Evolutionary conservation across 2,329 filamentous ascomycete species (phyloP).

Genomic region (Stenocarpella maydis): DNA sequence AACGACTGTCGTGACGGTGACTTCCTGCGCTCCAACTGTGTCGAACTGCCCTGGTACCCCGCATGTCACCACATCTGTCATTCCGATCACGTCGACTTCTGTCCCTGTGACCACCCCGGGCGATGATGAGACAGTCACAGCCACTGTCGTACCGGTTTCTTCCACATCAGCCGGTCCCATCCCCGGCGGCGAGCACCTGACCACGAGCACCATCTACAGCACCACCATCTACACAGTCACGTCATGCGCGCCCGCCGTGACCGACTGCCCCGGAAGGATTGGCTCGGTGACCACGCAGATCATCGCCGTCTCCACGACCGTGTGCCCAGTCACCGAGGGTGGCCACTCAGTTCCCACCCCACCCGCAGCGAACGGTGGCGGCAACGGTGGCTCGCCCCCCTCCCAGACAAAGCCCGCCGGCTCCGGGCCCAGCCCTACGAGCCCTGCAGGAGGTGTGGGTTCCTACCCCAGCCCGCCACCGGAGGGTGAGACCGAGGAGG

Average conservation of each 20-base stretch:
- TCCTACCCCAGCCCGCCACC: constrained; percentile 12
- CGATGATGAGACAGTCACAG: neutral
- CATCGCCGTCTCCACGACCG: constrained; percentile 54
- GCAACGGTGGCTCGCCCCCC: constrained; percentile 3
- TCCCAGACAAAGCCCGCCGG: neutral
- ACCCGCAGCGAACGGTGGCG: constrained; percentile 20
- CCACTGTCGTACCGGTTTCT: constrained; percentile 15
- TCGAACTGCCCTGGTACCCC: constrained; percentile 38
- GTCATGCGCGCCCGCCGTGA: constrained; percentile 57
- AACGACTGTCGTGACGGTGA: constrained; percentile 29
- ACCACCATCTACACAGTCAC: constrained; percentile 61
- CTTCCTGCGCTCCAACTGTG: constrained; percentile 33
- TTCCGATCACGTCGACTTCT: constrained; percentile 48
- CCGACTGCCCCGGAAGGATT: constrained; percentile 48
- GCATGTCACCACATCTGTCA: constrained; percentile 44
- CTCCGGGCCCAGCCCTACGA: neutral
- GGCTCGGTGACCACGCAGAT: constrained; percentile 50
- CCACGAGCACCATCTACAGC: constrained; percentile 51
- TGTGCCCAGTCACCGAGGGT: constrained; percentile 48
- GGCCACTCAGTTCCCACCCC: neutral
- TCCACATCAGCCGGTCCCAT: neutral
- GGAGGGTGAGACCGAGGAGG: neutral
- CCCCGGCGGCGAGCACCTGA: constrained; percentile 22
- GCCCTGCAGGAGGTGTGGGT: neutral
- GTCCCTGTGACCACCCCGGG: constrained; percentile 37